Evolutionary conservation across 768 basidiomycete genomes (phyloP).

Genomic region (Steccherinum ochraceum): DNA sequence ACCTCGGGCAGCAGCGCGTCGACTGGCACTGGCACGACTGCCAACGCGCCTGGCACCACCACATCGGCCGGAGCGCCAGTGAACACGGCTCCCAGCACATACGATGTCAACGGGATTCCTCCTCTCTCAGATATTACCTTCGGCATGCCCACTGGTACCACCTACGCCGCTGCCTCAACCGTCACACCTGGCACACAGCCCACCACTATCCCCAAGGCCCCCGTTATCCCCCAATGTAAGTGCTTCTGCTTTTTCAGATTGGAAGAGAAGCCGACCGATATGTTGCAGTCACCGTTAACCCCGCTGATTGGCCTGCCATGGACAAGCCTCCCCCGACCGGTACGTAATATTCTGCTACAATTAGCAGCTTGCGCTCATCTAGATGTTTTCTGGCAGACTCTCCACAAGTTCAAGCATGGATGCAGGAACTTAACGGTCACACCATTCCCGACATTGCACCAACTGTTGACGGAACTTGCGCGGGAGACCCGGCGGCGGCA

Average conservation of each 20-base stretch:
- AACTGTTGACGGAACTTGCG: conserved; percentile 67
- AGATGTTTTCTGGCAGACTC: conserved; percentile 33
- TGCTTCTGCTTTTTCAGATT: conserved; percentile 8
- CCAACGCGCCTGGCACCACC: conserved; percentile 6
- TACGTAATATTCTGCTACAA: conserved; percentile 23
- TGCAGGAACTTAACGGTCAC: conserved; percentile 67
- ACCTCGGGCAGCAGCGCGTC: too few species aligned
- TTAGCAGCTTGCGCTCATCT: conserved; percentile 1
- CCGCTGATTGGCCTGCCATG: conserved; percentile 52
- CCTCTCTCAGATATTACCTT: conserved; percentile 52
- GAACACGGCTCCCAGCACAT: conserved; percentile 20
- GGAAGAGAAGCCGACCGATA: conserved; percentile 1
- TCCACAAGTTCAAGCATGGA: conserved; percentile 62
- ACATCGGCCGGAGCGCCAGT: conserved; percentile 7
- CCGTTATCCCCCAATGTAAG: conserved; percentile 61
- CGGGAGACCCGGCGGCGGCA: conserved; percentile 47
- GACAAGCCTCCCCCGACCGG: conserved; percentile 57
- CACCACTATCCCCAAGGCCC: conserved; percentile 54
- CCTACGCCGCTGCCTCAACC: conserved; percentile 44
- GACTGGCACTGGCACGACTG: conserved; percentile 9
- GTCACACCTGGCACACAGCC: conserved; percentile 55
- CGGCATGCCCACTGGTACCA: conserved; percentile 53
- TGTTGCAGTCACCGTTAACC: conserved; percentile 39
- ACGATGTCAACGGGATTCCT: conserved; percentile 42
- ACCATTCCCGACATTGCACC: conserved; percentile 60